Evolutionary conservation across 768 basidiomycete species (phyloP).

Genomic region (Hygrocybe coccinea): DNA sequence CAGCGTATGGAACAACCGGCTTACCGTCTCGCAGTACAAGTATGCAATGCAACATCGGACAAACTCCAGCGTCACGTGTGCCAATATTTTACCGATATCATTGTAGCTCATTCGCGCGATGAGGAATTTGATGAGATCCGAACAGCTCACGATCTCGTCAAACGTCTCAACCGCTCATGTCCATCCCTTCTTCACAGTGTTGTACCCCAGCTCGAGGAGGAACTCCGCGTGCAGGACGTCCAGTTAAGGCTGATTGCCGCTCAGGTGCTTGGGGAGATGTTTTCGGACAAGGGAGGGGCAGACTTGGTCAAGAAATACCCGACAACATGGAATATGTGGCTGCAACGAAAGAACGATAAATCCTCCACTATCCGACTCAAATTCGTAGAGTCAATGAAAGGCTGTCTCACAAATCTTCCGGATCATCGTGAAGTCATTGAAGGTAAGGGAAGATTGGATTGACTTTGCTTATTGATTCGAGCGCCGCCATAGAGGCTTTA

Average conservation of each 20-base stretch:
- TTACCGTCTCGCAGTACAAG: conserved; percentile 76
- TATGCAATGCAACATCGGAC: conserved; percentile 80
- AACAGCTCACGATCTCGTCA: conserved; percentile 79
- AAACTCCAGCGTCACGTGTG: conserved; percentile 86
- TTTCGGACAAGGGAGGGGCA: conserved; percentile 63
- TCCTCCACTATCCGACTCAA: conserved; percentile 62
- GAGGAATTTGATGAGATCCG: conserved; percentile 67
- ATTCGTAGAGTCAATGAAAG: conserved; percentile 67
- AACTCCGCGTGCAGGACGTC: conserved; percentile 71
- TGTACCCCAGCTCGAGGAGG: conserved; percentile 89
- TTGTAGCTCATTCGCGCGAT: conserved; percentile 54
- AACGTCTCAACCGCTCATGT: conserved; percentile 72
- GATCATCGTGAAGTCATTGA: conserved; percentile 70
- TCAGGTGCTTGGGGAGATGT: conserved; percentile 86
- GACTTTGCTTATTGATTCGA: neutral
- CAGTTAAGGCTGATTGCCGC: conserved; percentile 77
- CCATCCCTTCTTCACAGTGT: conserved; percentile 83
- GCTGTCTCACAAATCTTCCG: conserved; percentile 57
- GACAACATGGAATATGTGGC: conserved; percentile 80
- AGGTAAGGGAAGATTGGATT: conserved; percentile 40
- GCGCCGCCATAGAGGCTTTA: conserved; percentile 45
- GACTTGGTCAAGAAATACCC: conserved; percentile 81
- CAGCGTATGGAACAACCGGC: conserved; percentile 70
- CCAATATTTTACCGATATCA: conserved; percentile 90
- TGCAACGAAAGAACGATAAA: conserved; percentile 75